Conservation (phyloP, 768 basidiomycete genomes). For the Lanmaoa rubissima region DNA sequence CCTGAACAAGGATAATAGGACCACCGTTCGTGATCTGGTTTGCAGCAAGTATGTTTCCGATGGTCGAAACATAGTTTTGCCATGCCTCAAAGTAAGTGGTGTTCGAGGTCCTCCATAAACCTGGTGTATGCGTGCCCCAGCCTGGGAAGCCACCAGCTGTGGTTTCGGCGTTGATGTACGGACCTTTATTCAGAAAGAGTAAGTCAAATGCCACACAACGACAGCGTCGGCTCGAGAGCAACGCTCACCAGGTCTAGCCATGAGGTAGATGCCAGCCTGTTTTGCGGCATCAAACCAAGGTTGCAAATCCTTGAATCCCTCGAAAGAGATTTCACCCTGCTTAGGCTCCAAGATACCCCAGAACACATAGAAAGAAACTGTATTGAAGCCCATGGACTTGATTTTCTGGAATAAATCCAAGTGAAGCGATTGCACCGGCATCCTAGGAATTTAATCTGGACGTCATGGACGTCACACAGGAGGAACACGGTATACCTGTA, state of each 20-base stretch:
- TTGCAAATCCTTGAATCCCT: constrained; percentile 41
- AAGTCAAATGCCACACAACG: not conserved
- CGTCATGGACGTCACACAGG: not conserved
- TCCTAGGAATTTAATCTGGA: constrained; percentile 8
- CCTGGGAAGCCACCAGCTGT: constrained; percentile 51
- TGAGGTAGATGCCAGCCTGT: constrained; percentile 27
- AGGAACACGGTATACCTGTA: constrained; percentile 37
- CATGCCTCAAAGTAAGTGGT: constrained; percentile 48
- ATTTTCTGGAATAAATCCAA: constrained; percentile 62
- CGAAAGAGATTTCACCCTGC: constrained; percentile 50
- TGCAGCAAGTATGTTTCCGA: constrained; percentile 47
- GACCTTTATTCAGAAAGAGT: constrained; percentile 10
- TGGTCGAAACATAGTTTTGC: constrained; percentile 51
- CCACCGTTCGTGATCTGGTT: constrained; percentile 62
- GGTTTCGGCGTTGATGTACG: constrained; percentile 30
- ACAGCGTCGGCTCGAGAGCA: not conserved
- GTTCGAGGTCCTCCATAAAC: constrained; percentile 49
- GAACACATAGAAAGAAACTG: constrained; percentile 55
- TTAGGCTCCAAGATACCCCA: constrained; percentile 49
- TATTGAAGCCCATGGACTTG: constrained; percentile 40
- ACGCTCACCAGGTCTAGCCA: constrained; percentile 26
- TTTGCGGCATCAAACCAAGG: constrained; percentile 31
- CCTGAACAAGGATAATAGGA: constrained; percentile 43
- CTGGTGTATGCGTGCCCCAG: constrained; percentile 56
- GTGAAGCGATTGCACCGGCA: constrained; percentile 37